Percentiles rank a stretch among this genome's conserved stretches.
phyloP scores from a whole-genome alignment of 495 filamentous ascomycete genomes.

The Amorphotheca resinae region DNA sequence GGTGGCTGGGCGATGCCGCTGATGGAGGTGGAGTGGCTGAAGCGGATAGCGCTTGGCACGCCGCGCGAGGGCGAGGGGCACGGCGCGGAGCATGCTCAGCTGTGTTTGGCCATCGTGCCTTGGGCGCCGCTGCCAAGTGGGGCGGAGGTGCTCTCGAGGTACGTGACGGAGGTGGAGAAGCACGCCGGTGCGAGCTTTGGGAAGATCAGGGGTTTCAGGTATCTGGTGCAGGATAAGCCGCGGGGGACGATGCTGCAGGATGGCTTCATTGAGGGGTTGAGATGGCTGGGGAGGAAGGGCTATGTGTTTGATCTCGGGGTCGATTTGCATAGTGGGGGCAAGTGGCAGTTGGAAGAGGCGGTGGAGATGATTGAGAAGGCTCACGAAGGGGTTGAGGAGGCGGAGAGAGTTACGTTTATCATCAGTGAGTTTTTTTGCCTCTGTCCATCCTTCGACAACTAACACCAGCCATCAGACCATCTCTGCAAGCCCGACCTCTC shows the following conservation, averaged over 20 bases:
- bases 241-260: constrained; percentile 45
- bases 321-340: constrained; percentile 55
- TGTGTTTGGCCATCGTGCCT: constrained; percentile 56
- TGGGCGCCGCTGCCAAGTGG: constrained; percentile 71
- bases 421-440: constrained; percentile 46
- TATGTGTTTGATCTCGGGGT: constrained; percentile 72
- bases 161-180: constrained; percentile 37
- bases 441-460: constrained; percentile 5
- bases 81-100: constrained; percentile 29
- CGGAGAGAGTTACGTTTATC: constrained; percentile 49
- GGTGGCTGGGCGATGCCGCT: constrained; percentile 44
- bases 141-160: constrained; percentile 32
- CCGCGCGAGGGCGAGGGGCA: constrained; percentile 51
- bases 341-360: constrained; percentile 58
- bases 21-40: constrained; percentile 55
- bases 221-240: constrained; percentile 66
- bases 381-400: constrained; percentile 42
- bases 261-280: constrained; percentile 55
- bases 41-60: constrained; percentile 47
- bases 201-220: constrained; percentile 57
- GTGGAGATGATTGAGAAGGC: constrained; percentile 58
- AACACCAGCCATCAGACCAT: constrained; percentile 39
- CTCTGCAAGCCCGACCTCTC: constrained; percentile 74
- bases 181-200: constrained; percentile 34
- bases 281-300: constrained; percentile 47